These are phyloP conservation scores for Kluyveromyces siamensis DNA, from an alignment of 805 yeast genomes.

Conservation along the genomic window DNA sequence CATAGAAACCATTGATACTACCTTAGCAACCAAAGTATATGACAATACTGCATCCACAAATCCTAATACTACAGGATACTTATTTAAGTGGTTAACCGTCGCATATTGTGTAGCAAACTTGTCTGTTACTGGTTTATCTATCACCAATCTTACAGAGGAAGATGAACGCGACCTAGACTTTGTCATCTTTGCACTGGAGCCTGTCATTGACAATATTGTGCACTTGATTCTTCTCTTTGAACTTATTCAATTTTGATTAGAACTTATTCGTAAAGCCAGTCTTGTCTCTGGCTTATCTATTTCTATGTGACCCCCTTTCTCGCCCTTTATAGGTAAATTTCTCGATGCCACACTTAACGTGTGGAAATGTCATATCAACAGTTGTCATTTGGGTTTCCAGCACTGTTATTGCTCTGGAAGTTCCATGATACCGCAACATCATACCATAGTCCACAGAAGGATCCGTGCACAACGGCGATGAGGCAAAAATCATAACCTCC, in stretches of 20 bases:
- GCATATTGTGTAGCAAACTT: constrained; percentile 21
- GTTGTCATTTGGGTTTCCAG: background rate
- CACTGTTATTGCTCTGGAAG: background rate
- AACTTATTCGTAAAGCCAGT: too few relatives aligned
- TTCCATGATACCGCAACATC: background rate
- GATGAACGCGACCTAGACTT: constrained; percentile 2
- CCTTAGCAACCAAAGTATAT: constrained; percentile 12
- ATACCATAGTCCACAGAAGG: background rate
- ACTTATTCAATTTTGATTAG: background rate
- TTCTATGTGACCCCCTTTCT: background rate
- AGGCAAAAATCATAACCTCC: background rate
- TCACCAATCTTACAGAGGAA: constrained; percentile 12
- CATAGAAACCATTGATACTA: constrained; percentile 11
- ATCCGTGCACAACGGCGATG: background rate
- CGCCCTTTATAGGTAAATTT: background rate
- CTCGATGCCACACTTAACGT: background rate
- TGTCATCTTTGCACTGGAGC: constrained; percentile 4
- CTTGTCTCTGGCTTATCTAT: too few relatives aligned
- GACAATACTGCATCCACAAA: constrained; percentile 11
- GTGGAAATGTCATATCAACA: too few relatives aligned
- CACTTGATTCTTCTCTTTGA: background rate
- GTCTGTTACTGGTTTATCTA: constrained; percentile 17
- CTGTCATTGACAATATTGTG: background rate
- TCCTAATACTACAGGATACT: constrained; percentile 12
- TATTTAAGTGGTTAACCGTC: constrained; percentile 17